Percentiles rank a stretch among this genome's conserved stretches.
Evolutionary conservation across 495 filamentous ascomycete species (phyloP).

Genomic region (Antarctomyces pellizariae): DNA sequence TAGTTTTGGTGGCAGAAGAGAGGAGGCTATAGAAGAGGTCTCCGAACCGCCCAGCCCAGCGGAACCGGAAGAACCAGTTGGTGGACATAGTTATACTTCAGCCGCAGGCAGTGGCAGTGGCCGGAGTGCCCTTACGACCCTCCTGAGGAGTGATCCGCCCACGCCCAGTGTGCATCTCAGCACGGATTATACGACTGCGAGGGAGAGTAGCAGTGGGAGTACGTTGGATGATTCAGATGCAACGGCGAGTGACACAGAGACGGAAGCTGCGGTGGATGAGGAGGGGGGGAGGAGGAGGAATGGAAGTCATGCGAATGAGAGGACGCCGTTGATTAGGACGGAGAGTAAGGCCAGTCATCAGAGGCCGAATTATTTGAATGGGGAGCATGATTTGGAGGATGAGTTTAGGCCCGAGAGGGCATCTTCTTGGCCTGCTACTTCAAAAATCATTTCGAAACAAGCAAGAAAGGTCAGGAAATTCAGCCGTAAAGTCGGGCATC

Average conservation of each 20-base stretch:
- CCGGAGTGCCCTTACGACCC: no score
- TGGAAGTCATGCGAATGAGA: constrained; percentile 13
- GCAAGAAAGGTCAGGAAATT: constrained; percentile 9
- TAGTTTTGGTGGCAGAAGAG: constrained; percentile 5
- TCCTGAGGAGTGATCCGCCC: no score
- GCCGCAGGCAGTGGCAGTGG: no score
- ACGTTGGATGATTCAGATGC: no score
- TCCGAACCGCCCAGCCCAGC: constrained; percentile 36
- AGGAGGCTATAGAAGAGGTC: constrained; percentile 31
- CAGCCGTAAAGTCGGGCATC: constrained; percentile 19
- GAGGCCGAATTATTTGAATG: constrained; percentile 9
- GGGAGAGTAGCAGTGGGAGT: no score
- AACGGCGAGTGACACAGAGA: no score
- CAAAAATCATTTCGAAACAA: constrained; percentile 11
- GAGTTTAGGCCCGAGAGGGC: constrained; percentile 8
- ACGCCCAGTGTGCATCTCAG: no score
- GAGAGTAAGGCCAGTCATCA: constrained; percentile 1
- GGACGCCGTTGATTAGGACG: constrained; percentile 14
- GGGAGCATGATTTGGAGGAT: constrained; percentile 13
- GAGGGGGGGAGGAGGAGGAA: no score
- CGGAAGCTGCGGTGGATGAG: no score
- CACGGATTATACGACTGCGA: no score
- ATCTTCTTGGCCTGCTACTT: constrained; percentile 8
- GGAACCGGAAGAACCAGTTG: no score
- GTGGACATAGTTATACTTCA: no score